These are phyloP conservation scores for Malania oleifera DNA, from an alignment of 164 flowering plant genomes.

Conservation along the genomic window DNA sequence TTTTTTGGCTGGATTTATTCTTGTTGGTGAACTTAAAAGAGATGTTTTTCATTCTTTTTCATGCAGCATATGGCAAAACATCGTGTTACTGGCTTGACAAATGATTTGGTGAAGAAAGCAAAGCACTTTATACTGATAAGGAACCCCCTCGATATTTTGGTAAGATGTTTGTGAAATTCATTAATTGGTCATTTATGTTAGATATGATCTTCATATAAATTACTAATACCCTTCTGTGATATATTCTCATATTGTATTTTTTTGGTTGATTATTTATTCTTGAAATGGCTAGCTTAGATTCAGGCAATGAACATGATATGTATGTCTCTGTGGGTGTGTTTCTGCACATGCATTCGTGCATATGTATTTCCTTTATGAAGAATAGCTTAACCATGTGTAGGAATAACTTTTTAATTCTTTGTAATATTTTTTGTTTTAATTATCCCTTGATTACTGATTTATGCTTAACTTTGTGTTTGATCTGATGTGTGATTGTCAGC, in stretches of 20 bases:
- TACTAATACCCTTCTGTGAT: too few species aligned
- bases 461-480: not conserved
- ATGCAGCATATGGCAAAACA: conserved; percentile 88
- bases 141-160: conserved; percentile 83
- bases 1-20: too few species aligned
- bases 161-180: conserved; percentile 21
- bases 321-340: too few species aligned
- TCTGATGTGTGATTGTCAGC: conserved; percentile 38
- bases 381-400: not conserved
- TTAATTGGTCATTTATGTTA: not conserved
- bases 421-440: not conserved
- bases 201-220: not conserved
- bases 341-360: too few species aligned
- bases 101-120: conserved; percentile 84
- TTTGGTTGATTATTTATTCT: not conserved
- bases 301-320: not conserved
- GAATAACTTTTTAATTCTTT: not conserved
- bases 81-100: conserved; percentile 56
- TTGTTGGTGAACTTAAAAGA: too few species aligned
- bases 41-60: not conserved
- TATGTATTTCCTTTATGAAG: not conserved
- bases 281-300: too few species aligned
- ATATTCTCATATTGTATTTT: not conserved
- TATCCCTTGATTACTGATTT: not conserved
- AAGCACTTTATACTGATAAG: conserved; percentile 86